Base-by-base conservation (phyloP, 257 asterid genomes). In the Petunia axillaris region DNA sequence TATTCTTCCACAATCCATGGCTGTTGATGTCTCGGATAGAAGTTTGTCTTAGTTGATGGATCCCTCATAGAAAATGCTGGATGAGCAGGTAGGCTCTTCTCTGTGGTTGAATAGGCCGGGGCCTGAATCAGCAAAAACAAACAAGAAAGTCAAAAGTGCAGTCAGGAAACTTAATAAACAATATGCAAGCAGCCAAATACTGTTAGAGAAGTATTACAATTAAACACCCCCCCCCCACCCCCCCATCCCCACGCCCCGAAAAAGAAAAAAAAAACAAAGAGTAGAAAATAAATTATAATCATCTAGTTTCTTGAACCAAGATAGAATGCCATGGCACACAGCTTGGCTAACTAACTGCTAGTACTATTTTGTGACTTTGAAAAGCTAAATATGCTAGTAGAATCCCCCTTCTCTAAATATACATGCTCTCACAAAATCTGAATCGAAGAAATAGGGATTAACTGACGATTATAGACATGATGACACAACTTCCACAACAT, bases 1-100 rank as follows among this genome's bases (percentile, higher is more conserved):
- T 77, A 87, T 65, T 87, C 88, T 9, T 84, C 85, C 78, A 68
- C 74, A 15, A 84, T 81, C 77, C 64, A 75, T 57, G 82, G 91
- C 58, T 70, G 92, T 58, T 76, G 94, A 75, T 78, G 91, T 44
- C 48, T 93, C 71, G 88, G 14, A 11, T 84, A 86, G 68, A 87
- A 90, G 86, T 84, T 89, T 48, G 88, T 68, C 81, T 90, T 93
- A 64, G 85, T 48, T 5, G 86, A 90, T 15, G 83, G 83, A 83
- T 88, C 88, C 73, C 84, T 87, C 83, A 92, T 80, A 64, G 95
- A 85, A 83, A 95, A 90, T 76, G 97, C 96, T 55, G 98, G 98
- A 78, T 97, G 97, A 73, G 90, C 87, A 74, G 96, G 99, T 76
- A 95, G 88, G 88, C 91, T 86, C 88, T 91, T 90, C 90, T 91